These are phyloP conservation scores for Macrophomina tecta DNA, from an alignment of 2,329 filamentous ascomycete genomes.

Conservation along the genomic window DNA sequence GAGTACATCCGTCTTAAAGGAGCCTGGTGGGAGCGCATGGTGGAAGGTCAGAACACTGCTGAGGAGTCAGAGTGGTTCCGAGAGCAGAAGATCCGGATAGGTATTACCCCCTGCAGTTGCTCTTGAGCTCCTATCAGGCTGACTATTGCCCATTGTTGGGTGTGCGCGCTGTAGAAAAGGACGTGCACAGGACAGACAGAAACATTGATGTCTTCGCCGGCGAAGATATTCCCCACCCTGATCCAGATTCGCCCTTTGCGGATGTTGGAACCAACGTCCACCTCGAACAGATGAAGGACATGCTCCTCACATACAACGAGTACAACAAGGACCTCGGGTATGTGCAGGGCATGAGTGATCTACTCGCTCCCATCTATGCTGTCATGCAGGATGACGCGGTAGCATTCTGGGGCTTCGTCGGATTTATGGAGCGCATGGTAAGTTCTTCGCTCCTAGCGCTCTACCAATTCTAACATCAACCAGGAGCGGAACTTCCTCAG, in stretches of 20 bases:
- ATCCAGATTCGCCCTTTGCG: conserved; percentile 93
- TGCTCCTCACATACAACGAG: conserved; percentile 98
- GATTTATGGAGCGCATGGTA: conserved; percentile 95
- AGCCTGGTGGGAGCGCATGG: conserved; percentile 92
- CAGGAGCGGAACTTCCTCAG: conserved; percentile 91
- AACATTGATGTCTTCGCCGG: conserved; percentile 94
- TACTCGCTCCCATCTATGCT: conserved; percentile 93
- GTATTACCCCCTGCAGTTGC: conserved; percentile 61
- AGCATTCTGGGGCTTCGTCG: conserved; percentile 95
- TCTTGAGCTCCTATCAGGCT: conserved; percentile 37
- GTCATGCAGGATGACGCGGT: conserved; percentile 97
- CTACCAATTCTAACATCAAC: neutral
- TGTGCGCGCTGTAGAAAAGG: conserved; percentile 78
- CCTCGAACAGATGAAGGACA: conserved; percentile 98
- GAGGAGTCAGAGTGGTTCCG: conserved; percentile 96
- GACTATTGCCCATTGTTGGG: conserved; percentile 61
- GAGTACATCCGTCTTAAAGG: conserved; percentile 94
- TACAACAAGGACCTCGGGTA: conserved; percentile 96
- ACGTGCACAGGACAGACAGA: conserved; percentile 96
- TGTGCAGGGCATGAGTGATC: conserved; percentile 98
- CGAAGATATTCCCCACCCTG: conserved; percentile 94
- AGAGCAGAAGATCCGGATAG: conserved; percentile 90
- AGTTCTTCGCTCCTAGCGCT: conserved; percentile 20
- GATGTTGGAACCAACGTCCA: conserved; percentile 95
- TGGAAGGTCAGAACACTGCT: conserved; percentile 78